A percentile compares a stretch with the other conserved stretches of the same genome.
These are phyloP conservation scores for Alternaria panax DNA, from an alignment of 2,329 filamentous ascomycete species.

Conservation along the genomic window DNA sequence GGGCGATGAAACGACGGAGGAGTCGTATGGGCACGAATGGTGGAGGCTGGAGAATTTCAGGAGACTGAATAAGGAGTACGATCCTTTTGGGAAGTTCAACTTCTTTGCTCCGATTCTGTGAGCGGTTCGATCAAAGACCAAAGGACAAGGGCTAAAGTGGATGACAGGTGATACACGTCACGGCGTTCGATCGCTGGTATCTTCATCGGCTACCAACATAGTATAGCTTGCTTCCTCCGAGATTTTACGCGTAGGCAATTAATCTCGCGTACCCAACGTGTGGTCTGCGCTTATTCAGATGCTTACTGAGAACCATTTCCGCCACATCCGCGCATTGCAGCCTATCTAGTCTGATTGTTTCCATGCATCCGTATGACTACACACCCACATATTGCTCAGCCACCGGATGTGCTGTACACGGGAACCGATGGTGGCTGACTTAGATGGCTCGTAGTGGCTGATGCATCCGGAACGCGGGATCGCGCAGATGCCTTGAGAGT, in stretches of 20 bases:
- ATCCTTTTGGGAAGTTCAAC: slow-evolving; percentile 41
- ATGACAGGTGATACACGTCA: neutral
- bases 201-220: neutral
- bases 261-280: neutral
- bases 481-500: neutral
- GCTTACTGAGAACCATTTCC: slow-evolving; percentile 10
- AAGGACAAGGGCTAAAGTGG: neutral
- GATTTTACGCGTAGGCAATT: neutral
- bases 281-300: slow-evolving; percentile 15
- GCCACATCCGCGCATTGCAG: neutral
- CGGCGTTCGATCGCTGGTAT: neutral
- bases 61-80: slow-evolving; percentile 43
- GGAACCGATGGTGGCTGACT: neutral
- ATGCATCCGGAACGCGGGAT: neutral
- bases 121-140: neutral
- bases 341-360: slow-evolving; percentile 3
- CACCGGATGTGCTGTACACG: too few relatives aligned
- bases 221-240: neutral
- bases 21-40: slow-evolving; percentile 44
- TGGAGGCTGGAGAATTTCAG: slow-evolving; percentile 45
- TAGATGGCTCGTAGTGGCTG: slow-evolving; percentile 1
- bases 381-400: neutral
- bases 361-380: neutral
- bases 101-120: slow-evolving; percentile 38
- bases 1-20: slow-evolving; percentile 39